Evolutionary conservation across 495 filamentous ascomycete species (phyloP).

Genomic region (Neurospora tetraspora): DNA sequence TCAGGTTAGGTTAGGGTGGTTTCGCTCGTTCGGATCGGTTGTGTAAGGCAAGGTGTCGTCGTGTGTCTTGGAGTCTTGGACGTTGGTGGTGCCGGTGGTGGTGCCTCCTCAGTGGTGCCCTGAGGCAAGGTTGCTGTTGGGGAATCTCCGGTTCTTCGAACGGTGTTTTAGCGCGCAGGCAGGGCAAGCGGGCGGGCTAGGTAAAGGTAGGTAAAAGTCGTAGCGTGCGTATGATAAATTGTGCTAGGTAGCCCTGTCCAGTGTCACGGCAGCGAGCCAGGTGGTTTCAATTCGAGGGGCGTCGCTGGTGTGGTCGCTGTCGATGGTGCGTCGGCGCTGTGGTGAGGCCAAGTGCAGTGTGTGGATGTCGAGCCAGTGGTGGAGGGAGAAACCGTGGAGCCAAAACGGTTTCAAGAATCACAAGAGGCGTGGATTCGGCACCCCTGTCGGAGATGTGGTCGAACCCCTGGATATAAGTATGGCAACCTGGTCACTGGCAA

Average conservation of each 20-base stretch:
- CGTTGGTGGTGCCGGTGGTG: background rate
- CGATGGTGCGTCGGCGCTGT: background rate
- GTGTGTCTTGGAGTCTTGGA: background rate
- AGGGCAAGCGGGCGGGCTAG: background rate
- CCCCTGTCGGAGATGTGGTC: slow-evolving; percentile 13
- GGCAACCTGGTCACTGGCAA: background rate
- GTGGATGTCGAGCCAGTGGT: slow-evolving; percentile 2
- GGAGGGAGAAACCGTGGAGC: background rate
- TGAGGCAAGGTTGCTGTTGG: background rate
- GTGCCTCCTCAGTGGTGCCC: background rate
- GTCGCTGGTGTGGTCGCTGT: background rate
- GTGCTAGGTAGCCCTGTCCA: background rate
- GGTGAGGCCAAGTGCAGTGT: slow-evolving; percentile 4
- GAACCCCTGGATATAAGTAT: slow-evolving; percentile 7
- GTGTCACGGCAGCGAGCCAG: background rate
- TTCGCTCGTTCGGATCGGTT: background rate
- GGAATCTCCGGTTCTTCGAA: background rate
- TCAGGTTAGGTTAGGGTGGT: background rate
- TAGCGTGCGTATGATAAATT: background rate
- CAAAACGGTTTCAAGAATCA: slow-evolving; percentile 18
- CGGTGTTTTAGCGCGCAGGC: background rate
- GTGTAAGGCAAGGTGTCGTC: background rate
- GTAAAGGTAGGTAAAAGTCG: background rate
- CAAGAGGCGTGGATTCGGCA: slow-evolving; percentile 1
- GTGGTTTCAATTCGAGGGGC: slow-evolving; percentile 10